phyloP scores from a whole-genome alignment of 1,284 basidiomycete genomes.

The Sanghuangporus baumii region DNA sequence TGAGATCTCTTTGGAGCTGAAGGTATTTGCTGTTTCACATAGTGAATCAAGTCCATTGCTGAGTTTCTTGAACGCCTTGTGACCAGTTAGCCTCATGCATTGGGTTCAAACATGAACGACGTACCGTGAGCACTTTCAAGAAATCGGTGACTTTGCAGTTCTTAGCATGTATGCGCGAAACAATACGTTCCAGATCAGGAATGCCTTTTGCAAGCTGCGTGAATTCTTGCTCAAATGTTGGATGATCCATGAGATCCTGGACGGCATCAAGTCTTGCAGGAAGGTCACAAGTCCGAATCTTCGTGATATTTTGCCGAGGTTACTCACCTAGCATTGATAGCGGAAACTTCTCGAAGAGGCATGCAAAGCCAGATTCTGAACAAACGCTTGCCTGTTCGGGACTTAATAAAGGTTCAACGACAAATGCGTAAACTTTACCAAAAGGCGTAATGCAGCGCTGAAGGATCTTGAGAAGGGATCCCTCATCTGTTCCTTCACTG shows the following conservation, averaged over 20 bases:
- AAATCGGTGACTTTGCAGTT: conserved; percentile 86
- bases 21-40: conserved; percentile 59
- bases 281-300: background rate
- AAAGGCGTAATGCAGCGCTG: conserved; percentile 86
- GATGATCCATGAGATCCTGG: conserved; percentile 77
- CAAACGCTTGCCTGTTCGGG: conserved; percentile 69
- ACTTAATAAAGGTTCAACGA: conserved; percentile 2
- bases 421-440: conserved; percentile 42
- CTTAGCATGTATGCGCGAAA: conserved; percentile 90
- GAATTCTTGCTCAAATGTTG: conserved; percentile 73
- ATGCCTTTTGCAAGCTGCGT: conserved; percentile 70
- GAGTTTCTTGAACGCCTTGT: conserved; percentile 71
- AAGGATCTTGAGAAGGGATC: conserved; percentile 80
- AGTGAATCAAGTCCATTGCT: conserved; percentile 63
- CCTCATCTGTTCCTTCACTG: conserved; percentile 87
- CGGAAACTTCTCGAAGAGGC: conserved; percentile 73
- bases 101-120: conserved; percentile 22
- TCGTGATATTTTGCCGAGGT: background rate
- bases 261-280: conserved; percentile 79
- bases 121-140: conserved; percentile 69
- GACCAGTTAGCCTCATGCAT: conserved; percentile 2
- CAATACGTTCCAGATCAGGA: conserved; percentile 89
- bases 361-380: conserved; percentile 94
- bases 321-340: conserved; percentile 80
- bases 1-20: conserved; percentile 70